These are phyloP conservation scores for Yamadazyma mexicana DNA, from an alignment of 1,139 yeast species.

Conservation along the genomic window DNA sequence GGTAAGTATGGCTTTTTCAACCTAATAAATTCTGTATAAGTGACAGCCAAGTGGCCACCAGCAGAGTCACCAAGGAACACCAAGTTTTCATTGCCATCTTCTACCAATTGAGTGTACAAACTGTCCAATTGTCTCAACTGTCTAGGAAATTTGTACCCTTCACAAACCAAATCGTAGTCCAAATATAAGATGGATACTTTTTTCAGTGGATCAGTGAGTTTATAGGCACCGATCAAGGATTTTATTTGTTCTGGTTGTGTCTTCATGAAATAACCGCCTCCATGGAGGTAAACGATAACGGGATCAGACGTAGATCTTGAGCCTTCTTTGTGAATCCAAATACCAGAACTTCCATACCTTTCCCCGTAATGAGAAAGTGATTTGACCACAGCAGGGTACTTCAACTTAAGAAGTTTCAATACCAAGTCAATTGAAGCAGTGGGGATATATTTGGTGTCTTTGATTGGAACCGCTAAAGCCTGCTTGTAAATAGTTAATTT, in stretches of 20 bases:
- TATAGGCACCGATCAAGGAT: conserved; percentile 29
- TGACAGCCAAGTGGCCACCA: conserved; percentile 39
- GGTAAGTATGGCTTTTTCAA: conserved; percentile 13
- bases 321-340: conserved; percentile 38
- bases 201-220: conserved; percentile 27
- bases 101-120: conserved; percentile 28
- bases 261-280: conserved; percentile 45
- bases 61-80: conserved; percentile 43
- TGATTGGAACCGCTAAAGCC: conserved; percentile 17
- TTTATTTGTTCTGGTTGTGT: conserved; percentile 35
- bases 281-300: conserved; percentile 38
- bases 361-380: conserved; percentile 33
- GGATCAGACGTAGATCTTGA: conserved; percentile 30
- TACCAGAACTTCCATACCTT: conserved; percentile 30
- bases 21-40: conserved; percentile 29
- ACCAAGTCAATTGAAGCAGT: conserved; percentile 5
- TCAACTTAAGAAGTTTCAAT: conserved; percentile 6
- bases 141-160: conserved; percentile 33
- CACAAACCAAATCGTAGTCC: conserved; percentile 39
- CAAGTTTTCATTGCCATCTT: conserved; percentile 32
- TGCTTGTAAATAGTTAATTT: conserved; percentile 21
- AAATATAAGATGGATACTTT: conserved; percentile 33
- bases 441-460: conserved; percentile 13
- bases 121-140: conserved; percentile 36
- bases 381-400: conserved; percentile 4